Base-by-base conservation (phyloP, 192 early-diverging fungal genomes). In the Coemansia sp. region DNA sequence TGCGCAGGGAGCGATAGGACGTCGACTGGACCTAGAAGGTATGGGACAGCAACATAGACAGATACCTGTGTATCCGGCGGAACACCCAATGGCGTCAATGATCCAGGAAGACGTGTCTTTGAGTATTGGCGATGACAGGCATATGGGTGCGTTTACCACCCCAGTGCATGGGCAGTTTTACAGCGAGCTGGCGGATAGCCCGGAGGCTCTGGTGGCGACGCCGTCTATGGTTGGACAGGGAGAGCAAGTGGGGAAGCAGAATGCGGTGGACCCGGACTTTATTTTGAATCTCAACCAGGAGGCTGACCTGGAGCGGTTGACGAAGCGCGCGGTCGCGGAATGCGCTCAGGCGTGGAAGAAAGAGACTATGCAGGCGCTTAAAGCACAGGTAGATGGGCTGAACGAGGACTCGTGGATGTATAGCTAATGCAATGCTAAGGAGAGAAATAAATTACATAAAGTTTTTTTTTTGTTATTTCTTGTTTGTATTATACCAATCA, bases 321-420 rank as follows among this genome's bases (percentile, higher is more conserved):
- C 79, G 2, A 67, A 66, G 9, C 73, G 73, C 34, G 79, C 79
- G 6, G 61, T 73, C 14, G 43, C 43, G 8, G 79, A 82, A 14
- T 39, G 61, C 0, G 63, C 52, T 9, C 20, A 11, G 3, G 68
- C 68, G 3, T 70, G 79, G 66, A 76, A 74, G 59, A 65, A 64
- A 2, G 58, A 76, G 15, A 67, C 56, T 4, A 76, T 82, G 79
- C 35, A 62, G 48, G 37, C 28, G 9, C 51, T 82, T 33, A 36
- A 66, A 11, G 65, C 67, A 17, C 73, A 82, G 28, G 66, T 76
- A 14, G 71, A 54, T 18, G 65, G 73, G 9, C 51, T 82, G 17
- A 68, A 71, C 2, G 65, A 76, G 2, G 79, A 82, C 63, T 58
- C 65, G 15, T 82, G 79, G 79, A 70, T 82, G 65, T 76, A 72